Base-by-base conservation (phyloP, 306 rosid species). In the Arachis hypogaea region DNA sequence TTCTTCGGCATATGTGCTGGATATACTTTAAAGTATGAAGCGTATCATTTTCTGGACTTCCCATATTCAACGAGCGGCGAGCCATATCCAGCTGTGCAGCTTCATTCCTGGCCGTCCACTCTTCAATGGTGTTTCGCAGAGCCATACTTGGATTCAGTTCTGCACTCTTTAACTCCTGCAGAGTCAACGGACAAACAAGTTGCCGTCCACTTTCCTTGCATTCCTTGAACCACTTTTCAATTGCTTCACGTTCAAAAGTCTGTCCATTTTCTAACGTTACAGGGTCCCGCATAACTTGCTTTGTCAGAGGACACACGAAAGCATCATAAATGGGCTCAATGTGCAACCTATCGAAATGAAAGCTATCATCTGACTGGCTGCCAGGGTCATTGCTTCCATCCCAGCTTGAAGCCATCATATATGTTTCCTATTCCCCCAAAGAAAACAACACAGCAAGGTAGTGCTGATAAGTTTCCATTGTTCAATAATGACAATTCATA, bases 91-190 rank as follows among this genome's bases (percentile, higher is more conserved):
- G 89, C 90, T 95, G 97, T 69, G 87, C 96, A 69, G 97, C 87
- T 83, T 90, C 97, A 74, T 95, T 95, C 86, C 99, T 95, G 6
- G 97, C 83, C 82, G 83, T 95, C 99, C 99, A 95, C 85, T 95
- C 99, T 81, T 95, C 99, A 72, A 95, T 92, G 78, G 99, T 95
- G 92, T 95, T 90, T 11, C 98, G 88, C 85, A 95, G 67, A 77
- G 99, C 99, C 74, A 90, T 88, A 79, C 99, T 95, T 54, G 99
- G 93, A 82, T 95, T 95, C 83, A 95, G 75, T 42, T 87, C 98
- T 4, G 84, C 16, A 67, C 72, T 90, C 81, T 42, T 86, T 14
- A 95, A 72, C 74, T 95, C 96, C 42, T 80, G 88, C 7, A 68
- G 82, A 8, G 99, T 95, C 77, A 90, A 79, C 5, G 99, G 99